phyloP scores from a whole-genome alignment of 345 rosid species.

The Trapa incisa region DNA sequence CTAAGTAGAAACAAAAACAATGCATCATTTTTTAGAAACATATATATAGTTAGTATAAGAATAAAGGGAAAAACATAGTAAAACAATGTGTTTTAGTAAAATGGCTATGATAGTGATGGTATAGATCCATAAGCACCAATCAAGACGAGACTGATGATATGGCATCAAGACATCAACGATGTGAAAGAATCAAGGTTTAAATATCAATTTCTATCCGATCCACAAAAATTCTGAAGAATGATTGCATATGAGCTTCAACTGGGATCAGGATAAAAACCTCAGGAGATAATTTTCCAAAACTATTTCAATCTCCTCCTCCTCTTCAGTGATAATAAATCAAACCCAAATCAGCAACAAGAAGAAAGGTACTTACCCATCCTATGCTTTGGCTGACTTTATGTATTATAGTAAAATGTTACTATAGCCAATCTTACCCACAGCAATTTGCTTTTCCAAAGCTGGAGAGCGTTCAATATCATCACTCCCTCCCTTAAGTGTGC shows the following conservation, averaged over 20 bases:
- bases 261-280: slow-evolving; percentile 35
- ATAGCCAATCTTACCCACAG: slow-evolving; percentile 44
- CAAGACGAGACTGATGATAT: too few species aligned
- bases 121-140: too few species aligned
- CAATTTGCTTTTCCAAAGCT: slow-evolving; percentile 70
- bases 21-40: too few species aligned
- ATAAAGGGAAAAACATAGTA: too few species aligned
- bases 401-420: not conserved
- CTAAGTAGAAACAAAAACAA: too few species aligned
- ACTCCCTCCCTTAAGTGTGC: slow-evolving; percentile 44
- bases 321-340: slow-evolving; percentile 40
- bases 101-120: too few species aligned
- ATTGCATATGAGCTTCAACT: slow-evolving; percentile 3
- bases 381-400: not conserved
- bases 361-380: not conserved
- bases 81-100: too few species aligned
- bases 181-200: too few species aligned
- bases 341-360: not conserved
- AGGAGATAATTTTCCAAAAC: slow-evolving; percentile 94
- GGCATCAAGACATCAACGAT: too few species aligned
- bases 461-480: slow-evolving; percentile 54
- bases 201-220: too few species aligned
- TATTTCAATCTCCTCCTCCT: slow-evolving; percentile 98
- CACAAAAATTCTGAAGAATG: not conserved
- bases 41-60: too few species aligned